These are phyloP conservation scores for Botrytis hyacinthi DNA, from an alignment of 2,329 filamentous ascomycete genomes.

Conservation along the genomic window DNA sequence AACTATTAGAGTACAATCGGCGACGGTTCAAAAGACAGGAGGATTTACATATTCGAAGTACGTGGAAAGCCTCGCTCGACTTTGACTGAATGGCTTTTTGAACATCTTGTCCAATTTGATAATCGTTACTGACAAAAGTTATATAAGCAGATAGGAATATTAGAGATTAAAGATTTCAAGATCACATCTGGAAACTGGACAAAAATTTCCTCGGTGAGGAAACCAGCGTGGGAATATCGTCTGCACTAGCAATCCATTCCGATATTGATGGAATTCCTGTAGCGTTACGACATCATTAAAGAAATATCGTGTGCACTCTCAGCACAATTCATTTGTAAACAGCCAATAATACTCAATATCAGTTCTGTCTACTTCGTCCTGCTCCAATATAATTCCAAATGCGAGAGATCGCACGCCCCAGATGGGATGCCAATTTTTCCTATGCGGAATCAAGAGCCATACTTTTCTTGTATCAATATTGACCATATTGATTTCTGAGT, in stretches of 20 bases:
- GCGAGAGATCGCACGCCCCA: background rate
- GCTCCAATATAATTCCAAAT: background rate
- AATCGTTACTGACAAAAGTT: background rate
- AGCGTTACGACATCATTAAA: background rate
- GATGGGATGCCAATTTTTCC: background rate
- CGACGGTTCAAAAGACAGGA: background rate
- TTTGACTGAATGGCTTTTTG: background rate
- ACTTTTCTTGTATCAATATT: background rate
- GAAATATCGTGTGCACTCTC: background rate
- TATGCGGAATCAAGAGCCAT: background rate
- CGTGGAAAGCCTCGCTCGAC: background rate
- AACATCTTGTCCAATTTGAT: background rate
- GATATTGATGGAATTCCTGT: background rate
- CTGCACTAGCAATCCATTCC: slow-evolving; percentile 3
- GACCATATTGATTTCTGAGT: too few relatives aligned
- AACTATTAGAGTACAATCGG: too few relatives aligned
- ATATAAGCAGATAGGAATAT: background rate
- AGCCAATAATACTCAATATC: background rate
- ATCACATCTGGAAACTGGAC: background rate
- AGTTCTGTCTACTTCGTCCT: background rate
- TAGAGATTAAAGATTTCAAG: background rate
- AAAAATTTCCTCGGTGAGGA: background rate
- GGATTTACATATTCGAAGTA: background rate
- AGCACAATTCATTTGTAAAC: background rate
- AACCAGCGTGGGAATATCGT: background rate